Evolutionary conservation across 164 flowering plant species (phyloP), one percentile per base, ranked within the genome.

Genomic region (Magnolia officinalis): DNA sequence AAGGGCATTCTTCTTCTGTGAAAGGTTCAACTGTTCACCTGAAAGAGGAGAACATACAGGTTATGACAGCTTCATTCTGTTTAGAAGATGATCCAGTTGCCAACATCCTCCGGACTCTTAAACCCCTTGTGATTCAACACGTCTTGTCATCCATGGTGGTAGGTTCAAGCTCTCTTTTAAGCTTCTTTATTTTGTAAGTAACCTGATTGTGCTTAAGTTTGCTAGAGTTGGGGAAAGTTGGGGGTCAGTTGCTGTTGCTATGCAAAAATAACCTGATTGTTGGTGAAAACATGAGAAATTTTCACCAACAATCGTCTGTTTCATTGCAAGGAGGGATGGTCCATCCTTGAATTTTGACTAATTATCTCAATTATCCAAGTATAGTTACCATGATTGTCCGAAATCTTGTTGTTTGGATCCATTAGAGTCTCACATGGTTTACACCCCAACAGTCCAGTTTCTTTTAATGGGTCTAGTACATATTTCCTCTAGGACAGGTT

Each of bases 31-130:
- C 71, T 31, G 76, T 24, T 78, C 67, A 73, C 52, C 67, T 74
- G 69, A 80, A 80, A 20, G 78, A 18, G 20, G 78, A 18, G 69
- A 84, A 79, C 55, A 4, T 26, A 31, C 71, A 79, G 77, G 83
- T 83, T 72, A 51, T 49, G 50, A 77, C 65, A 74, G 51, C 75
- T 8, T 66, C 80, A 67, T 85, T 70, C 84, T 19, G 20, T 76
- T 69, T 86, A 78, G 85, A 88, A 80, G 95, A 87, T 86, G 98
- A 96, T 86, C 88, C 87, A 71, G 84, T 92, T 78, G 96, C 98
- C 77, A 82, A 78, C 45, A 84, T 89, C 68, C 61, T 96, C 63
- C 87, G 90, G 91, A 72, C 50, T 45, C 87, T 92, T 58, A 85
- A 92, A 66, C 88, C 98, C 20, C 79, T 70, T 79, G 77, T 73